Evolutionary conservation across 1,284 basidiomycete species (phyloP).

Genomic region (Bjerkandera adusta): DNA sequence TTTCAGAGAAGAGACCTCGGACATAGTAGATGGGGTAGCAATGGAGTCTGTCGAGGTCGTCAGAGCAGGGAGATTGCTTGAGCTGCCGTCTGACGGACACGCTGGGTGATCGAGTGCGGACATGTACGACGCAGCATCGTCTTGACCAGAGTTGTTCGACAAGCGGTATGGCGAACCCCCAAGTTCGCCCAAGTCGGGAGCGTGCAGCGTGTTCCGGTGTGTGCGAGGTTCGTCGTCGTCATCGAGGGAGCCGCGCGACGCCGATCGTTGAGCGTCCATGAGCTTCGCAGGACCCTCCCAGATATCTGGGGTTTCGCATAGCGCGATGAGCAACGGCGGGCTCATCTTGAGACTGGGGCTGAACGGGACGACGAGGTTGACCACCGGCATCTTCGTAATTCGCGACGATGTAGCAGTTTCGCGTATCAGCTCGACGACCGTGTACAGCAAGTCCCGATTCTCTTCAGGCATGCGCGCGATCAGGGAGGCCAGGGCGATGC

Average conservation of each 20-base stretch:
- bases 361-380: slow-evolving; percentile 77
- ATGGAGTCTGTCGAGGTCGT: slow-evolving; percentile 46
- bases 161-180: slow-evolving; percentile 11
- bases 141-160: slow-evolving; percentile 14
- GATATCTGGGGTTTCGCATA: slow-evolving; percentile 69
- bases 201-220: too few relatives aligned
- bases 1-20: slow-evolving; percentile 36
- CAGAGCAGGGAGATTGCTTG: slow-evolving; percentile 37
- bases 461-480: slow-evolving; percentile 66
- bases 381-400: slow-evolving; percentile 83
- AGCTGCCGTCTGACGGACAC: slow-evolving; percentile 33
- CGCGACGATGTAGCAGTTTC: slow-evolving; percentile 59
- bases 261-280: neutral
- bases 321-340: slow-evolving; percentile 66
- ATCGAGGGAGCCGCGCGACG: slow-evolving; percentile 10
- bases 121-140: slow-evolving; percentile 30
- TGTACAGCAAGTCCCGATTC: slow-evolving; percentile 71
- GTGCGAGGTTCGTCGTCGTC: too few relatives aligned
- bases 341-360: slow-evolving; percentile 81
- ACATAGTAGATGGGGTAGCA: slow-evolving; percentile 39
- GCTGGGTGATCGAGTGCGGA: slow-evolving; percentile 36
- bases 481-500: slow-evolving; percentile 53
- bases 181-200: too few relatives aligned
- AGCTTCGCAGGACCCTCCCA: slow-evolving; percentile 42
- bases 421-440: slow-evolving; percentile 70